Percentiles rank a stretch among this genome's conserved stretches.
These are phyloP conservation scores for Xylaria nigripes DNA, from an alignment of 495 filamentous ascomycete genomes.

Conservation along the genomic window DNA sequence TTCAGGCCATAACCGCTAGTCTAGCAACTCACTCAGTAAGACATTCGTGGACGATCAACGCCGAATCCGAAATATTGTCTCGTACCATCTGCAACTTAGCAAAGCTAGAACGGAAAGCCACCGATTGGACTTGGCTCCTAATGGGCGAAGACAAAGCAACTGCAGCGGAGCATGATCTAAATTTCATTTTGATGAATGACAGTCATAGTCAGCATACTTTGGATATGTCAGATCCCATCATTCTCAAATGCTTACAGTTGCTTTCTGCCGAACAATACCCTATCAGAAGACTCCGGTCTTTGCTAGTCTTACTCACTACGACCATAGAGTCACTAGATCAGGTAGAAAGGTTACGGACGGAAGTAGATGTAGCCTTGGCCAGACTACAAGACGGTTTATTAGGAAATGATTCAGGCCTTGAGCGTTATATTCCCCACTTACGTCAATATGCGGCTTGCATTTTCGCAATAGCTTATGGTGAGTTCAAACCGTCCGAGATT, in stretches of 20 bases:
- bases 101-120: slow-evolving; percentile 37
- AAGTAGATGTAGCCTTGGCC: slow-evolving; percentile 33
- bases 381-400: slow-evolving; percentile 26
- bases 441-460: slow-evolving; percentile 46
- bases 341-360: slow-evolving; percentile 24
- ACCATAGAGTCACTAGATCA: slow-evolving; percentile 28
- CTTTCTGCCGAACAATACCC: slow-evolving; percentile 37
- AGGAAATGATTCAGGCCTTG: slow-evolving; percentile 48
- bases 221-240: slow-evolving; percentile 29
- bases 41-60: slow-evolving; percentile 29
- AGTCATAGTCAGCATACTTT: slow-evolving; percentile 17
- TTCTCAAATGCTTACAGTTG: slow-evolving; percentile 33
- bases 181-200: slow-evolving; percentile 31
- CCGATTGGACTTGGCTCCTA: slow-evolving; percentile 39
- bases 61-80: slow-evolving; percentile 35
- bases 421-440: slow-evolving; percentile 48
- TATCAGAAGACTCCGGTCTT: slow-evolving; percentile 34
- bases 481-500: slow-evolving; percentile 41
- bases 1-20: slow-evolving; percentile 29
- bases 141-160: slow-evolving; percentile 39
- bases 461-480: slow-evolving; percentile 45
- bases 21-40: slow-evolving; percentile 28
- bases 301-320: slow-evolving; percentile 30
- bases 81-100: slow-evolving; percentile 38
- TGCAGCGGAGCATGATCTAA: slow-evolving; percentile 41